Percentiles rank a stretch among this genome's conserved stretches.
These are phyloP conservation scores for Pulveroboletus frians DNA, from an alignment of 768 basidiomycete species.

Conservation along the genomic window DNA sequence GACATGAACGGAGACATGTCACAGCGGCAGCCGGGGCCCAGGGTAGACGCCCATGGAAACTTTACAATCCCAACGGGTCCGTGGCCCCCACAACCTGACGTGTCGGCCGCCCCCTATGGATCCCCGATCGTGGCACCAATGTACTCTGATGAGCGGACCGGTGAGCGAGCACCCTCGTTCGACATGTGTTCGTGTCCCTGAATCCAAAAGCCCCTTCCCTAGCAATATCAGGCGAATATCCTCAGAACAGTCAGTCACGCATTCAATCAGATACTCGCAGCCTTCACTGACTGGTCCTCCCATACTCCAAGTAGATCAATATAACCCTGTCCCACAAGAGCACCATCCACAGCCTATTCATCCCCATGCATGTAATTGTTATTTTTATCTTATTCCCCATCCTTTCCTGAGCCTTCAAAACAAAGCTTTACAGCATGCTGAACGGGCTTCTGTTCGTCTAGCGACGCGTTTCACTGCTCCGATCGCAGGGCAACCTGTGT, in stretches of 20 bases:
- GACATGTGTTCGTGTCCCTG: constrained; percentile 10
- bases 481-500: constrained; percentile 27
- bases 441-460: constrained; percentile 56
- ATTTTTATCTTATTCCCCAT: constrained; percentile 17
- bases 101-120: constrained; percentile 36
- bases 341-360: constrained; percentile 28
- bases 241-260: constrained; percentile 38
- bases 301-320: constrained; percentile 25
- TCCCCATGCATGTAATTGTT: constrained; percentile 31
- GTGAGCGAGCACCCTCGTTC: constrained; percentile 32
- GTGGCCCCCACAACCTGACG: constrained; percentile 34
- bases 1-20: constrained; percentile 33
- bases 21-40: constrained; percentile 22
- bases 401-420: constrained; percentile 19
- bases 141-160: constrained; percentile 55
- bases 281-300: constrained; percentile 13
- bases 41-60: constrained; percentile 29
- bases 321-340: constrained; percentile 31
- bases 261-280: constrained; percentile 1
- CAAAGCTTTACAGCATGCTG: constrained; percentile 47
- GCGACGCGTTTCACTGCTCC: constrained; percentile 44
- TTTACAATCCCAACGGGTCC: constrained; percentile 27
- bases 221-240: constrained; percentile 43
- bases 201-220: constrained; percentile 16
- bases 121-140: constrained; percentile 41